phyloP scores from a whole-genome alignment of 345 rosid genomes.

The Trapa incisa region DNA sequence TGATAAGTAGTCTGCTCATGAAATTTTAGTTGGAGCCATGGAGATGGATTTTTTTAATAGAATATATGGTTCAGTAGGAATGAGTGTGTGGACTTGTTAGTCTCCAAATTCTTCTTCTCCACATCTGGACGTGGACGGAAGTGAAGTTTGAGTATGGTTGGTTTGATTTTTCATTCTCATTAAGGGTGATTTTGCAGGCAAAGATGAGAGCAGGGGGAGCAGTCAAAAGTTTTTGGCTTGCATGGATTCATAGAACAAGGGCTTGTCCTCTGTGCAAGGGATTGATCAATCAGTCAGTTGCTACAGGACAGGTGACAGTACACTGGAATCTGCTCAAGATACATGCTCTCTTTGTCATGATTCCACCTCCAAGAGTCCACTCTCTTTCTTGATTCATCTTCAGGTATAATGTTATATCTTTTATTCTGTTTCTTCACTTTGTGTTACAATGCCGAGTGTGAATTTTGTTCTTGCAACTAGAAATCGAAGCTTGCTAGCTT shows the following conservation, averaged over 20 bases:
- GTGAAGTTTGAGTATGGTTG: background rate
- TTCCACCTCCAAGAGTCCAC: slow-evolving; percentile 53
- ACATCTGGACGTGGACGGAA: too few relatives aligned
- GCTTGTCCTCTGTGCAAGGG: slow-evolving; percentile 32
- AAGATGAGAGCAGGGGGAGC: slow-evolving; percentile 85
- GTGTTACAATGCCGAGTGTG: background rate
- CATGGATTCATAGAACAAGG: slow-evolving; percentile 39
- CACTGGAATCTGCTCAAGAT: slow-evolving; percentile 36
- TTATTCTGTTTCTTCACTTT: slow-evolving; percentile 8
- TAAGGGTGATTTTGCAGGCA: slow-evolving; percentile 41
- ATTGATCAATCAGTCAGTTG: slow-evolving; percentile 22
- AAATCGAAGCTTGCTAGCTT: slow-evolving; percentile 83
- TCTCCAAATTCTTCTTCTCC: background rate
- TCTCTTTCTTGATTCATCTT: slow-evolving; percentile 78
- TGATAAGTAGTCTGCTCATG: background rate
- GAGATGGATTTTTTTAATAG: too few relatives aligned
- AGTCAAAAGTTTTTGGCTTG: slow-evolving; percentile 68
- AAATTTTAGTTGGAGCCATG: background rate
- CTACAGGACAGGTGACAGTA: slow-evolving; percentile 13
- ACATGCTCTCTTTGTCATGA: slow-evolving; percentile 90
- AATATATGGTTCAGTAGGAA: background rate
- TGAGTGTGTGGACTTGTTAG: background rate
- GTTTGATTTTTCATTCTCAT: slow-evolving; percentile 5
- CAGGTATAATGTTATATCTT: slow-evolving; percentile 40
- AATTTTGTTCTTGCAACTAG: slow-evolving; percentile 28